Conservation (phyloP, 768 basidiomycete genomes). For the Sporobolomyces roseus region DNA sequence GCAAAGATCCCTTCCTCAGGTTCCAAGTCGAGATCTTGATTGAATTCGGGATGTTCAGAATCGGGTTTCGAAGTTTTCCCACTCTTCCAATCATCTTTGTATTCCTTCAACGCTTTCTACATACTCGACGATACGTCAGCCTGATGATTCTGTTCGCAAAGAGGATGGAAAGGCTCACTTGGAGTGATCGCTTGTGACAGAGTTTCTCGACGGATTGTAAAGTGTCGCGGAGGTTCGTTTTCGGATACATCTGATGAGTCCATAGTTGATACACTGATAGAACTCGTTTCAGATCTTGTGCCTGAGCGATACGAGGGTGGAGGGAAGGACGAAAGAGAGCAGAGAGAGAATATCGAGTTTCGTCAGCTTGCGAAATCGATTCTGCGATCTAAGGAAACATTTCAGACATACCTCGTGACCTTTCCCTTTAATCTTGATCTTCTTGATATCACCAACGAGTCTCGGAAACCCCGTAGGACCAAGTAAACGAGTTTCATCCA, state of each 20-base stretch:
- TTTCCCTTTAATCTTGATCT: conserved; percentile 78
- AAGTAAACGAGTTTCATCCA: conserved; percentile 65
- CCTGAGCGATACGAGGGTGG: conserved; percentile 52
- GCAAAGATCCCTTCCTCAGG: conserved; percentile 18
- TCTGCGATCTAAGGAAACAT: too few relatives aligned
- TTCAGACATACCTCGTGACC: conserved; percentile 80
- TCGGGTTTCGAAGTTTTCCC: conserved; percentile 48
- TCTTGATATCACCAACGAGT: conserved; percentile 69
- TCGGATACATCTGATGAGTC: conserved; percentile 89
- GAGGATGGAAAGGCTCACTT: conserved; percentile 57
- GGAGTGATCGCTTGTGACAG: conserved; percentile 78
- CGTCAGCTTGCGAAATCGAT: too few relatives aligned
- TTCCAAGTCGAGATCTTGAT: conserved; percentile 49
- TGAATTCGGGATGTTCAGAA: not conserved
- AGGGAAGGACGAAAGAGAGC: not conserved
- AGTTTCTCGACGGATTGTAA: conserved; percentile 79
- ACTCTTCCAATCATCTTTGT: conserved; percentile 48
- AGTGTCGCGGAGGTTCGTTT: conserved; percentile 79
- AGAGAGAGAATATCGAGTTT: not conserved
- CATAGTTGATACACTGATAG: conserved; percentile 87
- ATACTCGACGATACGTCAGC: not conserved
- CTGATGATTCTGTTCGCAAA: not conserved
- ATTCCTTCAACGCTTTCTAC: conserved; percentile 29
- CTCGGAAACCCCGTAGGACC: conserved; percentile 72
- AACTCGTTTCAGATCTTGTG: conserved; percentile 72